These are phyloP conservation scores for Nakazawaea pomicola DNA, from an alignment of 805 yeast species.

Conservation along the genomic window DNA sequence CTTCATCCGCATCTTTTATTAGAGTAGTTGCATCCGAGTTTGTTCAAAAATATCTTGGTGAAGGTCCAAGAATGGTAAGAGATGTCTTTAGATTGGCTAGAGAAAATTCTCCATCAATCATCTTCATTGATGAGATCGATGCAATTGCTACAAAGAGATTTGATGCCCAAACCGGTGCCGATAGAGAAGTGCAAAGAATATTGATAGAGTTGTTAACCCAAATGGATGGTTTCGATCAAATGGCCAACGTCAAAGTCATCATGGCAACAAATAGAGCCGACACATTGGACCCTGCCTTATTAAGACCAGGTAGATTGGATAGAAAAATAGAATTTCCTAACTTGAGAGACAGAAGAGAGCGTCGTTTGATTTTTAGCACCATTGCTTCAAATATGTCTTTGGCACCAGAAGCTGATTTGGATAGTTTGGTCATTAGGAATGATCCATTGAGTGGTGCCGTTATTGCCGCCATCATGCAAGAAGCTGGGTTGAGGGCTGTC, in stretches of 20 bases:
- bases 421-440: constrained; percentile 88
- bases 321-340: constrained; percentile 97
- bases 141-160: constrained; percentile 99
- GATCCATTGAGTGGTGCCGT: constrained; percentile 97
- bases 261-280: constrained; percentile 99
- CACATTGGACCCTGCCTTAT: constrained; percentile 94
- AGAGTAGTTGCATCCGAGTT: constrained; percentile 98
- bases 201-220: constrained; percentile 92
- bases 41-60: constrained; percentile 97
- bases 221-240: constrained; percentile 99
- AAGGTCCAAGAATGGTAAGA: constrained; percentile 99
- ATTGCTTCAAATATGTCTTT: constrained; percentile 96
- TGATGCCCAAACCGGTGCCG: constrained; percentile 99
- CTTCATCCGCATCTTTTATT: constrained; percentile 91
- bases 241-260: constrained; percentile 91
- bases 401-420: constrained; percentile 96
- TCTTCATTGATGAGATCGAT: constrained; percentile 97
- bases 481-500: constrained; percentile 97
- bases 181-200: constrained; percentile 98
- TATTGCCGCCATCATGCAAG: constrained; percentile 99
- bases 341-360: constrained; percentile 93
- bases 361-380: constrained; percentile 93
- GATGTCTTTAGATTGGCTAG: constrained; percentile 96
- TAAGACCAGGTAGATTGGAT: constrained; percentile 98
- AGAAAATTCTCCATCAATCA: constrained; percentile 95